Evolutionary conservation across 148 eudicot genomes (phyloP), one percentile per base, ranked within the genome.

Genomic region (Diospyros lotus): DNA sequence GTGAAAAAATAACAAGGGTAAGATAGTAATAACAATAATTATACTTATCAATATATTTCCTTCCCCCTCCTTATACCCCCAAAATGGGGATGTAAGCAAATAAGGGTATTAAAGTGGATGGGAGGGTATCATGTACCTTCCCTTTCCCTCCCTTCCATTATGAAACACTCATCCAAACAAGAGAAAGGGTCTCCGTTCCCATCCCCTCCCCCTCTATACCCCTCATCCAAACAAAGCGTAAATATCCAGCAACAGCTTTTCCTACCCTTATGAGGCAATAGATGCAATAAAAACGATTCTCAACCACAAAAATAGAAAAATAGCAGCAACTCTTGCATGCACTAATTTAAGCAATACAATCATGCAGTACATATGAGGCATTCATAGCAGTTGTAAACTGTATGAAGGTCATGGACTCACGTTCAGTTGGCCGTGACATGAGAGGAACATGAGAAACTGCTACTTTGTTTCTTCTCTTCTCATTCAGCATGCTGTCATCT

Each of bases 351-450:
- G 54, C 54, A 51, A 48, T 9, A 70, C 60, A 55, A 18, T 40
- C 43, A n/a, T 40, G 58, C 18, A 60, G 28, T 9, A 11, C 65
- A 9, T 4, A 53, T 2, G 63, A 6, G 52, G 45, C 14, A 54
- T 11, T 38, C 18, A 45, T 55, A 48, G 14, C 11, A 62, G 15
- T 55, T 53, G 42, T 56, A 76, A 41, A 45, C 17, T 15, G 40
- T 39, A 50, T 13, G 14, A 67, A 51, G 17, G 10, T 28, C 60
- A n/a, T 72, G 75, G 72, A 84, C 98, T 85, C 77, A 93, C 98
- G 98, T 79, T 93, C 98, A 69, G 96, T 89, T 71, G 86, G 86
- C 17, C 98, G 85, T 56, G 80, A 81, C 88, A 84, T 71, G 58
- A 93, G 81, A 56, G 90, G 87, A 79, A 88, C 69, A 81, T 93